These are phyloP conservation scores for Aspergillus aculeatinus DNA, from an alignment of 2,329 filamentous ascomycete genomes.

Conservation along the genomic window DNA sequence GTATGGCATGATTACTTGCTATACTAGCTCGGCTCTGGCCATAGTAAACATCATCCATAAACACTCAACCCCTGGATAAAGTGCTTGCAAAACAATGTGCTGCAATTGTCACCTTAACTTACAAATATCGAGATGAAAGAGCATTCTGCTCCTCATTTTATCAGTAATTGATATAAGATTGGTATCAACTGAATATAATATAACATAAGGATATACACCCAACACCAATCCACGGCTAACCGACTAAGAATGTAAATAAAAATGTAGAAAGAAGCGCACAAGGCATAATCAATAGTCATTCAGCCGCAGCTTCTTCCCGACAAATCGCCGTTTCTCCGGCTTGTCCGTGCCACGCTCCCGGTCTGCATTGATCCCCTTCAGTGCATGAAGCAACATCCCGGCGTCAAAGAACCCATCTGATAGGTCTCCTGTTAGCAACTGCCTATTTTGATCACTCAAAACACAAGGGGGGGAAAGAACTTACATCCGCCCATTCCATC, in stretches of 20 bases:
- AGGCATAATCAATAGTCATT: slow-evolving; percentile 42
- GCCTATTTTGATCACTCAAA: not conserved
- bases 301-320: slow-evolving; percentile 51
- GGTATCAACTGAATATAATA: not conserved
- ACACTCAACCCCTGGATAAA: no score
- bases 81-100: no score
- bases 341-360: slow-evolving; percentile 38
- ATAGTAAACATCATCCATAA: no score
- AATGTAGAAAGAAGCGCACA: not conserved
- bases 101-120: no score
- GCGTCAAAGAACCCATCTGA: slow-evolving; percentile 96
- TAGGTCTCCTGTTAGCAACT: slow-evolving; percentile 16
- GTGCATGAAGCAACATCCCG: slow-evolving; percentile 85
- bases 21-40: no score
- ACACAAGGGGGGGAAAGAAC: slow-evolving; percentile 40
- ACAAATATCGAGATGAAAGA: not conserved
- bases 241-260: not conserved
- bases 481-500: slow-evolving; percentile 92
- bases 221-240: not conserved
- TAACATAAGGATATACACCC: not conserved
- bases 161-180: not conserved
- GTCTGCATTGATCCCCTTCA: slow-evolving; percentile 59
- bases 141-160: not conserved
- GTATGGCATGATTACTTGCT: no score
- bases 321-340: slow-evolving; percentile 39